Conservation (phyloP, 345 rosid species). For the Salix suchowensis region DNA sequence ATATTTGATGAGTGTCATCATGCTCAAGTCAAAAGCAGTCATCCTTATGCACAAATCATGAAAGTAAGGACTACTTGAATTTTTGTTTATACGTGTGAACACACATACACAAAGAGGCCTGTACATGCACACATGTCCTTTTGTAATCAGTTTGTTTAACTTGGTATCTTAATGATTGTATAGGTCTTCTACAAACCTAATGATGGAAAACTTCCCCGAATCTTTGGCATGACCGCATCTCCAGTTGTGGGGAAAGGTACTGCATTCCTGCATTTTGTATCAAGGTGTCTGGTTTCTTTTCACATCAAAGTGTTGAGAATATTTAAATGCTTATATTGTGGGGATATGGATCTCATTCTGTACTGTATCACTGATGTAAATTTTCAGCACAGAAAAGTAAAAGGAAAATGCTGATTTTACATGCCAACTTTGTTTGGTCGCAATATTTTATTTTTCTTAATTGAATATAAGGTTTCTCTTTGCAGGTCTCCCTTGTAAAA, state of each 20-base stretch:
- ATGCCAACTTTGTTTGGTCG: no score
- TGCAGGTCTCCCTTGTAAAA: not conserved
- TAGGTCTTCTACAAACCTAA: slow-evolving; percentile 66
- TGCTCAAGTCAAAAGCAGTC: slow-evolving; percentile 74
- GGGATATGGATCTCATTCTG: no score
- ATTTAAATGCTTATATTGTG: not conserved
- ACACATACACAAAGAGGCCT: not conserved
- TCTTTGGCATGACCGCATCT: slow-evolving; percentile 99
- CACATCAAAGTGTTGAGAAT: not conserved
- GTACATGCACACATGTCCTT: not conserved
- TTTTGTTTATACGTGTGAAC: slow-evolving; percentile 1
- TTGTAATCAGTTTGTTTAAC: slow-evolving; percentile 8
- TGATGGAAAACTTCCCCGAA: slow-evolving; percentile 52
- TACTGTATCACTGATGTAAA: no score
- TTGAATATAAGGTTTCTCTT: no score
- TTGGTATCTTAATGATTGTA: slow-evolving; percentile 24
- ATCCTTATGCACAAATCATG: slow-evolving; percentile 93
- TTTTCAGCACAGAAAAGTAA: no score
- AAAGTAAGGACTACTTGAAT: slow-evolving; percentile 45
- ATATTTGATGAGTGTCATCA: slow-evolving; percentile 96
- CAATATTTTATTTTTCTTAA: no score
- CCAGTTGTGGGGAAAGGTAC: slow-evolving; percentile 94
- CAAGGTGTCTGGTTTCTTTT: slow-evolving; percentile 1
- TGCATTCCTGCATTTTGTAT: slow-evolving; percentile 3
- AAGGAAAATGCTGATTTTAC: no score